Conservation (phyloP, 2,329 filamentous ascomycete genomes). For the Helotiales sp. region DNA sequence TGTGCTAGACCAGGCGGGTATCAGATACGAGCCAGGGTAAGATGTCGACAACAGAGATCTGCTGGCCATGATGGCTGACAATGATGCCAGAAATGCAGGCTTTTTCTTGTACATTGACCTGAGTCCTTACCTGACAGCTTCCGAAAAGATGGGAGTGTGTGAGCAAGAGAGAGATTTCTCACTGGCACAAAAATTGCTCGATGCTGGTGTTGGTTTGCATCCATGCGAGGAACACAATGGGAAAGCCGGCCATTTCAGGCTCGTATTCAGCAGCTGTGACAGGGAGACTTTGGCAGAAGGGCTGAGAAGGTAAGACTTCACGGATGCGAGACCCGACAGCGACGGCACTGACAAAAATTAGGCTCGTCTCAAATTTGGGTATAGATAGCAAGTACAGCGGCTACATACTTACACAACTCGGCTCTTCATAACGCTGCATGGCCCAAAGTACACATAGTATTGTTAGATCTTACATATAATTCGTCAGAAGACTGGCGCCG, state of each 20-base stretch:
- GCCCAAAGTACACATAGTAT: too few relatives aligned
- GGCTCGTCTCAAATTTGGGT: not conserved
- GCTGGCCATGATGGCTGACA: not conserved
- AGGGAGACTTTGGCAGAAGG: slow-evolving; percentile 16
- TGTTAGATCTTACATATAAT: too few relatives aligned
- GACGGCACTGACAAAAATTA: not conserved
- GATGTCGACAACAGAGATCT: not conserved
- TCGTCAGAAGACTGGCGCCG: too few relatives aligned
- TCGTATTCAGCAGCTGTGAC: slow-evolving; percentile 16
- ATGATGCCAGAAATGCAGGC: slow-evolving; percentile 48
- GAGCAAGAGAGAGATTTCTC: slow-evolving; percentile 12
- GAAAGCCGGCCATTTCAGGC: slow-evolving; percentile 15
- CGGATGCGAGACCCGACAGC: not conserved
- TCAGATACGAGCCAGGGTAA: slow-evolving; percentile 39
- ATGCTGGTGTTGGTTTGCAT: slow-evolving; percentile 19
- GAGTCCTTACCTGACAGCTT: slow-evolving; percentile 36
- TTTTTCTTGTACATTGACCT: slow-evolving; percentile 59
- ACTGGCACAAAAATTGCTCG: slow-evolving; percentile 17
- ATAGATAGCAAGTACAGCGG: not conserved
- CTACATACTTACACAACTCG: not conserved
- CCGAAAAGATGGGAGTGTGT: not conserved
- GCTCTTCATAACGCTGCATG: too few relatives aligned
- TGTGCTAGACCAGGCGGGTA: slow-evolving; percentile 41
- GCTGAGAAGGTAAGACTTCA: slow-evolving; percentile 15
- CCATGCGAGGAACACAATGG: slow-evolving; percentile 22